Percentiles rank a stretch among this genome's conserved stretches.
phyloP scores from a whole-genome alignment of 495 filamentous ascomycete species.

The Podospora pseudopauciseta region DNA sequence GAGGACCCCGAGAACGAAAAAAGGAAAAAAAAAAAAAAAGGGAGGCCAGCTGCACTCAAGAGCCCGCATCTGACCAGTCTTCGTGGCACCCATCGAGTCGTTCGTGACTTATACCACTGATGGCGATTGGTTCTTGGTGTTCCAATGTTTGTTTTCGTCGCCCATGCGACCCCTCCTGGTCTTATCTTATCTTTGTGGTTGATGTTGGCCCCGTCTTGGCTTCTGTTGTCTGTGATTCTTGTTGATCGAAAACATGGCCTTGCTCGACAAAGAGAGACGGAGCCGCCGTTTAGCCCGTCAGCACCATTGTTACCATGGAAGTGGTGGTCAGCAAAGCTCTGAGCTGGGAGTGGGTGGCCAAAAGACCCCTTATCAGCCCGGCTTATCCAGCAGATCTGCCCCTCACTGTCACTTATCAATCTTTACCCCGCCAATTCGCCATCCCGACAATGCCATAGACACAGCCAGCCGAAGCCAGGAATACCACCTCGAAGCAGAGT shows the following conservation, averaged over 20 bases:
- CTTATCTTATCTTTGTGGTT: conserved; percentile 6
- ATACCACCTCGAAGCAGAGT: background rate
- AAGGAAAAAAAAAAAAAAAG: conserved; percentile 16
- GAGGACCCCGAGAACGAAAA: conserved; percentile 10
- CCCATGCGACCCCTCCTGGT: background rate
- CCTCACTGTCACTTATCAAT: background rate
- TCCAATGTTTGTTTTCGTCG: conserved; percentile 2
- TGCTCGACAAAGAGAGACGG: background rate
- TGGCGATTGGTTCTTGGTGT: conserved; percentile 21
- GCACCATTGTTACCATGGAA: background rate
- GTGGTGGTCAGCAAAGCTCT: conserved; percentile 3
- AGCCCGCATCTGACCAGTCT: conserved; percentile 23
- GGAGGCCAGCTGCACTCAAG: conserved; percentile 5
- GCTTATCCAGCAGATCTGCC: background rate
- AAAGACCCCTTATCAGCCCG: background rate
- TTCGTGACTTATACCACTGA: conserved; percentile 19
- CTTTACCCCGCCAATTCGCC: conserved; percentile 2
- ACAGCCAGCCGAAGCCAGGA: background rate
- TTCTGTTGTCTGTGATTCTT: background rate
- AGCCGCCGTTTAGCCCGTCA: background rate
- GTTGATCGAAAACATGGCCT: background rate
- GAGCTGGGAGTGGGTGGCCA: background rate
- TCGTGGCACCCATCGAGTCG: conserved; percentile 19
- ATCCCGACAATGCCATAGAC: background rate
- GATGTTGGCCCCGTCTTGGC: background rate